phyloP scores from a whole-genome alignment of 2,329 filamentous ascomycete genomes.

The Tolypocladium paradoxum region DNA sequence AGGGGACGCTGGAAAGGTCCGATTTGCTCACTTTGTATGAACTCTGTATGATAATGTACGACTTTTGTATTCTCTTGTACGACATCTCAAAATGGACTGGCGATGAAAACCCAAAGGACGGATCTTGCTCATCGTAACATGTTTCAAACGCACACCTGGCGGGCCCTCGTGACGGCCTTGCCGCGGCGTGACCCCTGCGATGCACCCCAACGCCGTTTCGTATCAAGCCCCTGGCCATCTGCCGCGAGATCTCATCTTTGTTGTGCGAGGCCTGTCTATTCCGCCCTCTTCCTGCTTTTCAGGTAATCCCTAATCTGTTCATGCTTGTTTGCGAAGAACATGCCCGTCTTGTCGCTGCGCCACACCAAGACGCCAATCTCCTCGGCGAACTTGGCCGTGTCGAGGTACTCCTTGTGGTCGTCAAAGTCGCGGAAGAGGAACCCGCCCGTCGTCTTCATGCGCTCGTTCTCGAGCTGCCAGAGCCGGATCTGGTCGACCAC shows the following conservation, averaged over 20 bases:
- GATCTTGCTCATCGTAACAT: background rate
- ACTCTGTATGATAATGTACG: background rate
- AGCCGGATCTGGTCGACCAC: slow-evolving; percentile 95
- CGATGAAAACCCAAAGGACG: background rate
- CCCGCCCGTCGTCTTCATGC: slow-evolving; percentile 74
- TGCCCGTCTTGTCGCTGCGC: slow-evolving; percentile 66
- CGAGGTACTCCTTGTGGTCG: slow-evolving; percentile 57
- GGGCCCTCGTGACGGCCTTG: background rate
- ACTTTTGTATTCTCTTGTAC: background rate
- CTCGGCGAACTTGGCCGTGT: slow-evolving; percentile 67
- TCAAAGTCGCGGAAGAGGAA: slow-evolving; percentile 88
- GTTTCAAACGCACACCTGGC: background rate
- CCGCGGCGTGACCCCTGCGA: background rate
- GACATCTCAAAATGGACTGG: background rate
- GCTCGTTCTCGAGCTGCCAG: slow-evolving; percentile 95
- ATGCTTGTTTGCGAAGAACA: slow-evolving; percentile 86
- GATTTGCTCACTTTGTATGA: background rate
- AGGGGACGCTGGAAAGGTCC: background rate
- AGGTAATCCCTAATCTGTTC: slow-evolving; percentile 82
- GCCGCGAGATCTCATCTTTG: background rate
- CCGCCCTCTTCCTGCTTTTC: slow-evolving; percentile 48
- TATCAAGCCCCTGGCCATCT: background rate
- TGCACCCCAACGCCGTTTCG: slow-evolving; percentile 5
- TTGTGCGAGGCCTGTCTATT: slow-evolving; percentile 12
- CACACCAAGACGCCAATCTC: slow-evolving; percentile 85